A percentile compares a stretch with the other conserved stretches of the same genome.
phyloP scores from a whole-genome alignment of 1,284 basidiomycete species.

The Melanopsichium pennsylvanicum region DNA sequence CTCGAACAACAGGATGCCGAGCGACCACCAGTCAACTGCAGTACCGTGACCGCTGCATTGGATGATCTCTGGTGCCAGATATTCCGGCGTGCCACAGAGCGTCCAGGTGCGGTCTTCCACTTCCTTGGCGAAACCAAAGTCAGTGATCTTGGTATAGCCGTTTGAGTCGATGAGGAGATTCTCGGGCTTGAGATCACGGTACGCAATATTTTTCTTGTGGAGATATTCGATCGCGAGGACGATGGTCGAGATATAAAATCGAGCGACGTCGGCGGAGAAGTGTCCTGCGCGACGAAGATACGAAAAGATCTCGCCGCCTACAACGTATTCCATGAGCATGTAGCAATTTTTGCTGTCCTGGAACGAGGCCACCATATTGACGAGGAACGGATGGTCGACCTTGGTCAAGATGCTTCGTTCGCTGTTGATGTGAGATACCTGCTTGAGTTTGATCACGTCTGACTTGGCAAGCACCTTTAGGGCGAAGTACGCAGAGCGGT shows the following conservation, averaged over 20 bases:
- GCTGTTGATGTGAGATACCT: slow-evolving; percentile 71
- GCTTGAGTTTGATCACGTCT: slow-evolving; percentile 70
- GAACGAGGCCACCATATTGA: slow-evolving; percentile 43
- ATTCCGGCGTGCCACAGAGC: slow-evolving; percentile 62
- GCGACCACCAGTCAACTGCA: slow-evolving; percentile 62
- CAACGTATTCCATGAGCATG: slow-evolving; percentile 70
- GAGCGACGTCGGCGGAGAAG: slow-evolving; percentile 70
- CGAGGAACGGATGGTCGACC: slow-evolving; percentile 61
- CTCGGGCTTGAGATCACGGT: slow-evolving; percentile 64
- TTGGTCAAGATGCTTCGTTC: slow-evolving; percentile 68
- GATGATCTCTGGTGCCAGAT: slow-evolving; percentile 64
- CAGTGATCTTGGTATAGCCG: slow-evolving; percentile 59
- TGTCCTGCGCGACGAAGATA: slow-evolving; percentile 67
- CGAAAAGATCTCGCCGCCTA: slow-evolving; percentile 70
- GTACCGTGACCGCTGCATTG: slow-evolving; percentile 60
- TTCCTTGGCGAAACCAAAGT: slow-evolving; percentile 62
- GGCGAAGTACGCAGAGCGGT: slow-evolving; percentile 66
- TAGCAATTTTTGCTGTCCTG: slow-evolving; percentile 70
- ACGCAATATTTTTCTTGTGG: slow-evolving; percentile 57
- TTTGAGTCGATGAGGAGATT: slow-evolving; percentile 57
- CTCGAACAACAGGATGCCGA: slow-evolving; percentile 62
- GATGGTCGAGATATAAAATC: slow-evolving; percentile 70
- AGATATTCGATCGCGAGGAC: slow-evolving; percentile 67
- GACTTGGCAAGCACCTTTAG: slow-evolving; percentile 71
- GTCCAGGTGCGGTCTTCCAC: slow-evolving; percentile 60